phyloP scores from a whole-genome alignment of 2,329 filamentous ascomycete genomes.

The Epichloe sp. region DNA sequence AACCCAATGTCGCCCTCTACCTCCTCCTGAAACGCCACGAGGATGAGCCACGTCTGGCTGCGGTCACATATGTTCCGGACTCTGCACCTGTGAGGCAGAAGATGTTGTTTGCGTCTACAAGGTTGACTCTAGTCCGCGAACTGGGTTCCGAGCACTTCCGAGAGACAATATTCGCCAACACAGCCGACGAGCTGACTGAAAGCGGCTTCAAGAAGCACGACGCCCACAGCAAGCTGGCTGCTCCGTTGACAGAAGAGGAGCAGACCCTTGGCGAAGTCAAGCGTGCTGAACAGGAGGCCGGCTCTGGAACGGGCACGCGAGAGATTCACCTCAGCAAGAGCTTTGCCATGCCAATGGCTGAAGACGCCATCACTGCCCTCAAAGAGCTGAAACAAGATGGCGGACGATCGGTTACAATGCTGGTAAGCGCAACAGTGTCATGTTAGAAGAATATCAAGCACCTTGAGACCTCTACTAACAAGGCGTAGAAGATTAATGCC shows the following conservation, averaged over 20 bases:
- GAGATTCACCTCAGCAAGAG: constrained; percentile 46
- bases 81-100: constrained; percentile 69
- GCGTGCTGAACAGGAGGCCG: constrained; percentile 61
- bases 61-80: constrained; percentile 69
- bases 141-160: constrained; percentile 67
- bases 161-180: constrained; percentile 62
- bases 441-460: not conserved
- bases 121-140: constrained; percentile 62
- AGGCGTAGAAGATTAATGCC: constrained; percentile 54
- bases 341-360: constrained; percentile 43
- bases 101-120: constrained; percentile 72
- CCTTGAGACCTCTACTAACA: not conserved
- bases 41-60: constrained; percentile 44
- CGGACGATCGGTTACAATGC: constrained; percentile 44
- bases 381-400: constrained; percentile 40
- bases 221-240: constrained; percentile 47
- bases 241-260: constrained; percentile 71
- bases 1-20: constrained; percentile 56
- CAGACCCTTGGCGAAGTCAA: constrained; percentile 57
- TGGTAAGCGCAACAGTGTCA: constrained; percentile 34
- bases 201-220: constrained; percentile 63
- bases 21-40: constrained; percentile 59
- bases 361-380: constrained; percentile 52
- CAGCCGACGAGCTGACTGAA: constrained; percentile 52
- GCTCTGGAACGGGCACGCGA: constrained; percentile 49